A percentile compares a stretch with the other conserved stretches of the same genome.
These are phyloP conservation scores for Tulasnella calospora DNA, from an alignment of 768 basidiomycete genomes.

Conservation along the genomic window DNA sequence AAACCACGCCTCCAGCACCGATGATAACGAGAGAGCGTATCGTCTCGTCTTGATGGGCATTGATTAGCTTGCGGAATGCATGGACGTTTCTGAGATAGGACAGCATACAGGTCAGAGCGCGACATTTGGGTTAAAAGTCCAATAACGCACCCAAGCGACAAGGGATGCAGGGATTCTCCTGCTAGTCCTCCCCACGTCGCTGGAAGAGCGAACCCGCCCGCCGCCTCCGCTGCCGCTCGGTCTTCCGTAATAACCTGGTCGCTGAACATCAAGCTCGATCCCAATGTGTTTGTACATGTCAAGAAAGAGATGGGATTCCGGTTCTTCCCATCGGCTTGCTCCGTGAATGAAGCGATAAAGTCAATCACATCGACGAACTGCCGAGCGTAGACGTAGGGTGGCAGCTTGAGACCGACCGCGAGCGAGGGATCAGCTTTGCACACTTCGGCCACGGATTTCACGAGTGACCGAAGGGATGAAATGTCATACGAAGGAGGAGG, in stretches of 20 bases:
- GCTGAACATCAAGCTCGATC: constrained; percentile 58
- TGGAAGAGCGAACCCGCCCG: constrained; percentile 53
- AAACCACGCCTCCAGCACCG: constrained; percentile 78
- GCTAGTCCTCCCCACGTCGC: constrained; percentile 66
- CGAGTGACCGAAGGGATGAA: constrained; percentile 47
- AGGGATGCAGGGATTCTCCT: constrained; percentile 67
- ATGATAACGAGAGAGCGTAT: constrained; percentile 55
- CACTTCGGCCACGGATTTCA: constrained; percentile 51
- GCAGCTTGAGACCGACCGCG: constrained; percentile 71
- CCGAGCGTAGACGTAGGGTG: constrained; percentile 61
- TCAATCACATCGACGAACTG: constrained; percentile 57
- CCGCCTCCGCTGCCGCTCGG: constrained; percentile 24
- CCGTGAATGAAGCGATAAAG: constrained; percentile 43
- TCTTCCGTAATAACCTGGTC: constrained; percentile 44
- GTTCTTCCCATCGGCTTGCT: constrained; percentile 20
- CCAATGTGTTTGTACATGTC: constrained; percentile 77
- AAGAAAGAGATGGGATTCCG: constrained; percentile 61
- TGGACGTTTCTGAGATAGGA: constrained; percentile 33
- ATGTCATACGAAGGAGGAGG: constrained; percentile 57
- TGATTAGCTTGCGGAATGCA: constrained; percentile 53
- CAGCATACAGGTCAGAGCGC: not conserved
- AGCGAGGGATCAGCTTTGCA: constrained; percentile 50
- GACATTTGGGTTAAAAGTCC: not conserved
- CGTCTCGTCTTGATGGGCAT: constrained; percentile 39
- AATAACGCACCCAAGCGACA: constrained; percentile 74